Conservation (phyloP, 2,329 filamentous ascomycete species). For the Exophiala mesophila region DNA sequence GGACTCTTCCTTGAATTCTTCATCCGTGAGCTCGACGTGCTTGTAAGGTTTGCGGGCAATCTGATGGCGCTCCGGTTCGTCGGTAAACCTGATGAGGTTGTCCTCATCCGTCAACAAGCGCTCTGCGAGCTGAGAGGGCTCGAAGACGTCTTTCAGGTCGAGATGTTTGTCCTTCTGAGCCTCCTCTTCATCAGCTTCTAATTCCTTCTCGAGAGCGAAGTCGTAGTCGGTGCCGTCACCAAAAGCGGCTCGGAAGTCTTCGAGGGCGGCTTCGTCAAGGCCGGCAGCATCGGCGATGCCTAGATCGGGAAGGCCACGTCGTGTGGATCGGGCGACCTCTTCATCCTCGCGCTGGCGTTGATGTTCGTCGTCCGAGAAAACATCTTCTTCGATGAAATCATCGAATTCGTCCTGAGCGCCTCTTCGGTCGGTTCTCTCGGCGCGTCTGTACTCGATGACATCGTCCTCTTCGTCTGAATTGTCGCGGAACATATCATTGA, state of each 20-base stretch:
- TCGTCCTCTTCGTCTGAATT: constrained; percentile 70
- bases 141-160: constrained; percentile 95
- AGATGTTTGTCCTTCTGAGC: constrained; percentile 75
- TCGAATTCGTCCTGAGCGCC: constrained; percentile 74
- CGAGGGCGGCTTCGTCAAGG: constrained; percentile 84
- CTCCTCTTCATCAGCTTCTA: constrained; percentile 72
- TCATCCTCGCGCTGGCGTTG: constrained; percentile 75
- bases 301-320: constrained; percentile 61
- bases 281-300: constrained; percentile 73
- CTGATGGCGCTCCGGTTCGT: constrained; percentile 93
- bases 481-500: constrained; percentile 92
- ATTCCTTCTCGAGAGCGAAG: constrained; percentile 86
- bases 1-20: constrained; percentile 85
- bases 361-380: constrained; percentile 76
- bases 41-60: constrained; percentile 85
- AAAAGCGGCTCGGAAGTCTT: constrained; percentile 95
- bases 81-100: constrained; percentile 79
- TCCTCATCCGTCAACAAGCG: constrained; percentile 94
- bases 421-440: constrained; percentile 46
- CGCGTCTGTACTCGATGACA: constrained; percentile 43
- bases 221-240: constrained; percentile 93
- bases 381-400: constrained; percentile 96
- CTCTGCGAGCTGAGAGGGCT: constrained; percentile 89
- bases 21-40: constrained; percentile 70
- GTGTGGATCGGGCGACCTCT: constrained; percentile 72